Base-by-base conservation (phyloP, 2,329 filamentous ascomycete species). In the Fusarium caatingaense region DNA sequence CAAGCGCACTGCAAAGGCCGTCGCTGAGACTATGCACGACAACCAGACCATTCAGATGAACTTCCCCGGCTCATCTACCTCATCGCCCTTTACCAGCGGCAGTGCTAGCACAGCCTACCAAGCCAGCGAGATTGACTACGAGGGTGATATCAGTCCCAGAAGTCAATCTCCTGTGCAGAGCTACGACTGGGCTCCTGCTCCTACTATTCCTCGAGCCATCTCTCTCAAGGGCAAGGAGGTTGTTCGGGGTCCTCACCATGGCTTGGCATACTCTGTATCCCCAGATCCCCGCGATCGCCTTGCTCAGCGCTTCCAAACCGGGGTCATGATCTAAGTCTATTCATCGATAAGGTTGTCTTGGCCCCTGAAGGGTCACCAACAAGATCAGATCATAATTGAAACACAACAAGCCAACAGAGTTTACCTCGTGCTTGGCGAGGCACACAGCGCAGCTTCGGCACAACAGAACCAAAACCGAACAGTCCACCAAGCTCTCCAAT, bases 81-180 rank as follows among this genome's bases (percentile, higher is more conserved):
- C 84, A n/a, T 71, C 85, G 37, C 83, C 84, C n/a, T 80, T 83
- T 32, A 80, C 81, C 59, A 86, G 83, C 77, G 79, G 81, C 42
- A 76, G 85, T 12, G 83, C 85, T 1, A 78, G 81, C 64, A 82
- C 84, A 37, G 83, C 84, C 8, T 86, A 84, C 62, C 83, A 84
- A 6, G 76, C 80, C 13, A 77, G 79, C 44, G 79, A 83, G 58
- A 77, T 78, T 34, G 67, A 71, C 48, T 69, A 68, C 16, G 59
- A 71, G 16, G 68, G 64, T 11, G 66, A 72, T 15, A 25, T 70
- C 32, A 72, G 69, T 66, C 69, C 69, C 9, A 60, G 64, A 34
- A 72, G 69, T 12, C 69, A 55, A 12, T 70, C 69, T n/a, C 62
- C 69, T 6, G 66, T 61, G 5, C 65, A 60, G 34, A 54, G n/a